phyloP scores from a whole-genome alignment of 768 basidiomycete species.

The Holtermannia corniformis region DNA sequence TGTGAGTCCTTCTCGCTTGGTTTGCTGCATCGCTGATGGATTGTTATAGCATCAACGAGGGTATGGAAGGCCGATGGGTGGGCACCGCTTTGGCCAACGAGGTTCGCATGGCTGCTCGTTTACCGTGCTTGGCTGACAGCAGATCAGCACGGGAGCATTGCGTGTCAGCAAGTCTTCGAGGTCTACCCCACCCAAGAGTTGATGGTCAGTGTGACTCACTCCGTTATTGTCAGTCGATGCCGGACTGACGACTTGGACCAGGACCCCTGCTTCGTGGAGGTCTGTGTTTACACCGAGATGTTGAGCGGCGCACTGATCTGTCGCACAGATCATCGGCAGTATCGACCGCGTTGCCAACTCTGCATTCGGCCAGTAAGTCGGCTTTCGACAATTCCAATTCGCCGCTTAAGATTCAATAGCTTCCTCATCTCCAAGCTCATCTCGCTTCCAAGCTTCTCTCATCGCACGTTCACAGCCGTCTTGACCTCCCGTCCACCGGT shows the following conservation, averaged over 20 bases:
- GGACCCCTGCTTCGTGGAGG: slow-evolving; percentile 32
- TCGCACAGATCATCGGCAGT: slow-evolving; percentile 25
- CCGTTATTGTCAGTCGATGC: not conserved
- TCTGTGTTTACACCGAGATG: slow-evolving; percentile 1
- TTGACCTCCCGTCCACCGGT: slow-evolving; percentile 30
- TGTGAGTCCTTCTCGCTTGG: slow-evolving; percentile 21
- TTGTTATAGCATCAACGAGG: slow-evolving; percentile 23
- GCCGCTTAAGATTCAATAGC: slow-evolving; percentile 10
- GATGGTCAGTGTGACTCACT: slow-evolving; percentile 14
- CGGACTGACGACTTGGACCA: not conserved
- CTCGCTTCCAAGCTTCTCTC: slow-evolving; percentile 15
- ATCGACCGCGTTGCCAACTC: slow-evolving; percentile 34
- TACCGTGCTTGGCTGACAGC: not conserved
- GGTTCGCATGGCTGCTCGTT: slow-evolving; percentile 8
- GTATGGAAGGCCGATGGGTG: slow-evolving; percentile 30
- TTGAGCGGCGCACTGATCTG: slow-evolving; percentile 1
- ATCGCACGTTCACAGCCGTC: slow-evolving; percentile 26
- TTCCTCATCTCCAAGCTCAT: slow-evolving; percentile 38
- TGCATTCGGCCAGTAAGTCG: slow-evolving; percentile 36
- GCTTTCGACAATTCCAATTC: not conserved
- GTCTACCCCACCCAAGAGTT: slow-evolving; percentile 26
- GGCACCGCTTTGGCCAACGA: slow-evolving; percentile 34
- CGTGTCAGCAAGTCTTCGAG: slow-evolving; percentile 38
- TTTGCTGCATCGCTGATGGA: slow-evolving; percentile 1
- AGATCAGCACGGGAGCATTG: slow-evolving; percentile 28